Conservation (phyloP, 805 yeast genomes). For the Metschnikowia santaceciliae region DNA sequence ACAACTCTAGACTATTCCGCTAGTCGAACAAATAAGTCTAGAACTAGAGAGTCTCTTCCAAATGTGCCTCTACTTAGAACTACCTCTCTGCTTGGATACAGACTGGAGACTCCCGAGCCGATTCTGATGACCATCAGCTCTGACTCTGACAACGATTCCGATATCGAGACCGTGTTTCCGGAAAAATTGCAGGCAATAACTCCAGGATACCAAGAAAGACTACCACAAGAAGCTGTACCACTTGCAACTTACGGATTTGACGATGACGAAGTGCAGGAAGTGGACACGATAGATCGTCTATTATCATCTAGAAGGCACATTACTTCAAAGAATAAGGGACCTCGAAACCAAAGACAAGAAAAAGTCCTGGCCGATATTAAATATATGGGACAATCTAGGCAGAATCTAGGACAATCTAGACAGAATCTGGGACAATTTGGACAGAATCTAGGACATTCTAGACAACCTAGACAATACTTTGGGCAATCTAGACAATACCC, state of each 20-base stretch:
- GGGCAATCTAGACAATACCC: not conserved
- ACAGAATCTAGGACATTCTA: not conserved
- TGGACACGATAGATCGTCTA: conserved; percentile 12
- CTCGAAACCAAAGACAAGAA: not conserved
- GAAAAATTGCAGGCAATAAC: conserved; percentile 1
- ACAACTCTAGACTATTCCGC: not conserved
- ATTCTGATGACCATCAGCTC: conserved; percentile 3
- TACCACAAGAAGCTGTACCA: not conserved
- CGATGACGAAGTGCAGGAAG: conserved; percentile 7
- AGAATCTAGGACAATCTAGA: too few relatives aligned
- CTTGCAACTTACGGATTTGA: not conserved
- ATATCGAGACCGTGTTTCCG: not conserved
- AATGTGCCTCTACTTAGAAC: not conserved
- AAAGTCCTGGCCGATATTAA: not conserved
- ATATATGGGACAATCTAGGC: not conserved
- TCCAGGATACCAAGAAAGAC: not conserved
- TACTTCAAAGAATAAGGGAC: not conserved
- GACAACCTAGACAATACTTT: too few relatives aligned
- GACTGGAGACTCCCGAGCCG: conserved; percentile 8
- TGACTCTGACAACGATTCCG: conserved; percentile 7
- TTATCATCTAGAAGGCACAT: not conserved
- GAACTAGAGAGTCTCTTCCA: not conserved
- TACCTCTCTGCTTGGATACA: conserved; percentile 6
- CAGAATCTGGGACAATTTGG: not conserved
- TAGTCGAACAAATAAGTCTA: not conserved